Evolutionary conservation across 2,329 filamentous ascomycete species (phyloP).

Genomic region (Diaporthe aspalathi): DNA sequence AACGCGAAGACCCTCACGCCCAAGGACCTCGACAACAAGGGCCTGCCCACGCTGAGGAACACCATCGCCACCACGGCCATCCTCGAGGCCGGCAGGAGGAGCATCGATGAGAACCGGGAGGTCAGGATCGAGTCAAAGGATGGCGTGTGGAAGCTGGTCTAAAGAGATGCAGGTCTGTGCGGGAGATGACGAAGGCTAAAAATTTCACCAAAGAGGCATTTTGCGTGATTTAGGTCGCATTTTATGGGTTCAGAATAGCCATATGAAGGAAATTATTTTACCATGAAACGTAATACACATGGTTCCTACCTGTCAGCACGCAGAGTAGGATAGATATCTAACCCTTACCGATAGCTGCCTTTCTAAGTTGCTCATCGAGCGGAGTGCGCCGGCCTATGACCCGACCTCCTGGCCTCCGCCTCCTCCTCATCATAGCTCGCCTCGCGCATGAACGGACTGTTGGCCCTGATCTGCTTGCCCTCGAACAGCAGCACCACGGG

Average conservation of each 20-base stretch:
- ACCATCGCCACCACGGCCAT: slow-evolving; percentile 94
- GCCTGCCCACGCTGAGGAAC: slow-evolving; percentile 86
- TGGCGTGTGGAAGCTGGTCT: slow-evolving; percentile 75
- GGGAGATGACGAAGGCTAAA: neutral
- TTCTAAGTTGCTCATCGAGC: neutral
- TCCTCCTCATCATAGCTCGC: slow-evolving; percentile 32
- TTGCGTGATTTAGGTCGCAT: slow-evolving; percentile 6
- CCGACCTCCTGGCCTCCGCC: slow-evolving; percentile 1
- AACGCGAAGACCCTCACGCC: slow-evolving; percentile 80
- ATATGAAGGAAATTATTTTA: neutral
- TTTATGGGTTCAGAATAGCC: neutral
- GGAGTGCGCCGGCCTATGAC: neutral
- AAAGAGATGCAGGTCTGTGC: slow-evolving; percentile 17
- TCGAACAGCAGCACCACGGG: slow-evolving; percentile 76
- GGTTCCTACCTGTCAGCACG: neutral
- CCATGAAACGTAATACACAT: neutral
- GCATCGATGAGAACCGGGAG: slow-evolving; percentile 83
- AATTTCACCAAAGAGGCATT: neutral
- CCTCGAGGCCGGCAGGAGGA: slow-evolving; percentile 84
- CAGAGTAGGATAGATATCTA: neutral
- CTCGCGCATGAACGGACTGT: slow-evolving; percentile 68
- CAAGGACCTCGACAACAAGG: slow-evolving; percentile 81
- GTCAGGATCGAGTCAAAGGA: slow-evolving; percentile 78
- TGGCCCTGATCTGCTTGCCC: slow-evolving; percentile 69
- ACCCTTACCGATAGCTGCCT: no score